These are phyloP conservation scores for Acrocalymma vagum DNA, from an alignment of 2,329 filamentous ascomycete species.

Conservation along the genomic window DNA sequence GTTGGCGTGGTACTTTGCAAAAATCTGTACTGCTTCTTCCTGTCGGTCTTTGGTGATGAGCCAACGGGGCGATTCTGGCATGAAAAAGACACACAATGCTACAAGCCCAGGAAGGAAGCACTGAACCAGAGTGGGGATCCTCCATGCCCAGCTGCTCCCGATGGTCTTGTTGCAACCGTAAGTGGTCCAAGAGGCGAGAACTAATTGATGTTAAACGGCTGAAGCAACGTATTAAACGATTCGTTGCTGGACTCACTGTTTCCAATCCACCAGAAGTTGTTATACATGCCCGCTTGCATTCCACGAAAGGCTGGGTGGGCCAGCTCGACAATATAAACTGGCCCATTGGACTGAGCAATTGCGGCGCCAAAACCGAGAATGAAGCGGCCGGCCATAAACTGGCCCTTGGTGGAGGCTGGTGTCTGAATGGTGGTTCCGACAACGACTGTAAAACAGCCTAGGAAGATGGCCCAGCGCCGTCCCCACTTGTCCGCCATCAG, in stretches of 20 bases:
- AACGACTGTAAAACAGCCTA: constrained; percentile 60
- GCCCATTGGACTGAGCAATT: constrained; percentile 61
- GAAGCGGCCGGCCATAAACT: constrained; percentile 59
- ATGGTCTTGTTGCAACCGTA: constrained; percentile 67
- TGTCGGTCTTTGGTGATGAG: constrained; percentile 62
- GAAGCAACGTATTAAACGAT: too few relatives aligned
- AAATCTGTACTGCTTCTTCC: constrained; percentile 62
- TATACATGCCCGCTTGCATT: constrained; percentile 64
- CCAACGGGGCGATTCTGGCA: constrained; percentile 69
- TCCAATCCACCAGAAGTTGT: constrained; percentile 52
- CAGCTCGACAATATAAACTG: constrained; percentile 64
- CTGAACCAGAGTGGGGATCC: constrained; percentile 61
- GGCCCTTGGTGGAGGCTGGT: constrained; percentile 53
- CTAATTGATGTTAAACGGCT: too few relatives aligned
- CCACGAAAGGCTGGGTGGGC: constrained; percentile 67
- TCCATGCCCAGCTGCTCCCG: constrained; percentile 59
- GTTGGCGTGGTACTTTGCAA: constrained; percentile 62
- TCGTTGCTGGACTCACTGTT: too few relatives aligned
- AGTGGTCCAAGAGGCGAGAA: constrained; percentile 68
- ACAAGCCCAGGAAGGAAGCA: constrained; percentile 55
- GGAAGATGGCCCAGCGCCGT: constrained; percentile 61
- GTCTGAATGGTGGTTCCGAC: constrained; percentile 59
- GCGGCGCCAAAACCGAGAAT: constrained; percentile 55
- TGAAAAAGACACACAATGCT: constrained; percentile 30
- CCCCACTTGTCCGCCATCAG: constrained; percentile 49